phyloP scores from a whole-genome alignment of 345 rosid species.

The Eucalyptus sp. region DNA sequence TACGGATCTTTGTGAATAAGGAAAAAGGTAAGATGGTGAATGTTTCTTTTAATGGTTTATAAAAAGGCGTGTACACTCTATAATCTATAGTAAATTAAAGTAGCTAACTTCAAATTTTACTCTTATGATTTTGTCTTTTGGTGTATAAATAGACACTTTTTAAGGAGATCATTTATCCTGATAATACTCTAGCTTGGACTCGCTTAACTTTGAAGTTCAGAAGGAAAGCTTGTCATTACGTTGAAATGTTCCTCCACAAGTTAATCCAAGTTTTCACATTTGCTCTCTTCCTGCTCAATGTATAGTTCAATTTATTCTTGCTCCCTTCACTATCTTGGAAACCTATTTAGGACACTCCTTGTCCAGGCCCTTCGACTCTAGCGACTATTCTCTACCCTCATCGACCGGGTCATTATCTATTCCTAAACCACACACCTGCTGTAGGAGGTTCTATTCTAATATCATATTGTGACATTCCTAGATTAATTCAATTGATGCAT shows the following conservation, averaged over 20 bases:
- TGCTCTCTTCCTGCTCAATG: rapidly evolving
- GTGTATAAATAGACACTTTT: rapidly evolving
- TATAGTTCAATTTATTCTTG: rapidly evolving
- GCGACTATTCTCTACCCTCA: rapidly evolving
- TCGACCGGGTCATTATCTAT: rapidly evolving
- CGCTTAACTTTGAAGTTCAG: rapidly evolving
- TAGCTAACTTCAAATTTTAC: not conserved
- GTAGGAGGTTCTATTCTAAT: rapidly evolving
- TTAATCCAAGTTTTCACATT: too few species aligned
- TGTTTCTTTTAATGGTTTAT: not conserved
- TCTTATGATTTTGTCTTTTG: rapidly evolving
- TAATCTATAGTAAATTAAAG: too few species aligned
- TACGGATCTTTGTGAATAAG: rapidly evolving
- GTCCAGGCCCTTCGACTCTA: rapidly evolving
- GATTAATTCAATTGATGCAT: rapidly evolving
- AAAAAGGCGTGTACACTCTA: not conserved
- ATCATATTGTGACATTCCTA: rapidly evolving
- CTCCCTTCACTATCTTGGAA: too few species aligned
- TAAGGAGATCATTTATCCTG: rapidly evolving
- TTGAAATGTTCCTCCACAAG: too few species aligned
- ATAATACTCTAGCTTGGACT: rapidly evolving
- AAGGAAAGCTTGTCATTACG: too few species aligned
- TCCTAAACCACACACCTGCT: too few species aligned
- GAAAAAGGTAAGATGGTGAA: not conserved
- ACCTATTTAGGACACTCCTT: rapidly evolving